phyloP scores from a whole-genome alignment of 495 filamentous ascomycete species.

The Geoglossum glabrum region DNA sequence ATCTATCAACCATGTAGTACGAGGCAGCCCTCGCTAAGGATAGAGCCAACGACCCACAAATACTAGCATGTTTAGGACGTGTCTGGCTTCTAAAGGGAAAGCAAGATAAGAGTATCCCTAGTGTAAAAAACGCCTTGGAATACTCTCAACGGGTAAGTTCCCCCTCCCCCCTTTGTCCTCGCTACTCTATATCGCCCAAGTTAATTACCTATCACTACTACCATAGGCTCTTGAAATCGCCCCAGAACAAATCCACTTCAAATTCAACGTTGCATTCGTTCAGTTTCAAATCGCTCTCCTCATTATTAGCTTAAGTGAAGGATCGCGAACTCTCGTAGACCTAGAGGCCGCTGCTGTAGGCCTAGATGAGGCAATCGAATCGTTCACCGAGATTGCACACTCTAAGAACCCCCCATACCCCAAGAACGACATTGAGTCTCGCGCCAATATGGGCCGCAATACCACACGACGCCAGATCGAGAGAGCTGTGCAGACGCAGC shows the following conservation, averaged over 20 bases:
- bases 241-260: slow-evolving; percentile 69
- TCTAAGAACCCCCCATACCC: slow-evolving; percentile 80
- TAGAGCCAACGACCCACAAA: slow-evolving; percentile 53
- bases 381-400: slow-evolving; percentile 60
- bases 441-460: slow-evolving; percentile 88
- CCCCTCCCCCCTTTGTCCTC: background rate
- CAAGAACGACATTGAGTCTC: slow-evolving; percentile 70
- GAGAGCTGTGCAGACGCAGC: slow-evolving; percentile 60
- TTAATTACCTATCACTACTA: background rate
- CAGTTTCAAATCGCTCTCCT: slow-evolving; percentile 79
- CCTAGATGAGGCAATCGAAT: slow-evolving; percentile 77
- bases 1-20: background rate
- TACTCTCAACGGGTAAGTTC: slow-evolving; percentile 51
- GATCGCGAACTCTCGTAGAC: slow-evolving; percentile 56
- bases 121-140: slow-evolving; percentile 73
- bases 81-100: slow-evolving; percentile 79
- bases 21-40: slow-evolving; percentile 76
- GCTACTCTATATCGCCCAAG: background rate
- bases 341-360: slow-evolving; percentile 58
- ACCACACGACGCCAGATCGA: slow-evolving; percentile 84
- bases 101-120: slow-evolving; percentile 51
- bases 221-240: slow-evolving; percentile 50
- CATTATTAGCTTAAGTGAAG: slow-evolving; percentile 52
- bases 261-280: slow-evolving; percentile 96
- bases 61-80: slow-evolving; percentile 82